phyloP scores from a whole-genome alignment of 345 rosid genomes.

The Arabidopsis thaliana region DNA sequence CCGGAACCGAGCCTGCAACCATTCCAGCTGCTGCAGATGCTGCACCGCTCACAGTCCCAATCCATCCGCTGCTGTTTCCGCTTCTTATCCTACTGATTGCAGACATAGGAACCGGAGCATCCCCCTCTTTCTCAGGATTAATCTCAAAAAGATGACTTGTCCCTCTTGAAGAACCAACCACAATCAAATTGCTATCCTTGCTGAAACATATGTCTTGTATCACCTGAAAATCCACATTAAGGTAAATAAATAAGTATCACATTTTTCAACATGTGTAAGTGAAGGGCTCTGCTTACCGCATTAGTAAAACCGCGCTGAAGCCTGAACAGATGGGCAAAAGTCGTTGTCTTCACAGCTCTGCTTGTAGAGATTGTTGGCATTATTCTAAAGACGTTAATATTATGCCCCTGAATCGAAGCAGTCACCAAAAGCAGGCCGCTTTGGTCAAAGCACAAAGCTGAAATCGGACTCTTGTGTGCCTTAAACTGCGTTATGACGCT shows the following conservation, averaged over 20 bases:
- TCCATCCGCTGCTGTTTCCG: conserved; percentile 78
- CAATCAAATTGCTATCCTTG: conserved; percentile 81
- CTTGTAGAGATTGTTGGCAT: conserved; percentile 60
- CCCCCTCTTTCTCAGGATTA: conserved; percentile 57
- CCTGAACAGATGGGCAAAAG: conserved; percentile 79
- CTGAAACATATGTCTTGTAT: conserved; percentile 95
- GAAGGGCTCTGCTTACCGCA: conserved; percentile 62
- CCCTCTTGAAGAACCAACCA: conserved; percentile 93
- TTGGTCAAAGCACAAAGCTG: conserved; percentile 92
- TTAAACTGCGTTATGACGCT: conserved; percentile 75
- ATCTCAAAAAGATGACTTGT: conserved; percentile 94
- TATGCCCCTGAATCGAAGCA: conserved; percentile 93
- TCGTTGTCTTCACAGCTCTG: conserved; percentile 48
- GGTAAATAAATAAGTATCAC: neutral
- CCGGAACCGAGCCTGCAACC: conserved; percentile 57
- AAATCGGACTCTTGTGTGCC: conserved; percentile 91
- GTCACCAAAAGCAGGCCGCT: conserved; percentile 91
- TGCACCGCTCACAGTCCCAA: conserved; percentile 74
- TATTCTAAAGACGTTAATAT: conserved; percentile 83
- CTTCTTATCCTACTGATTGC: conserved; percentile 84
- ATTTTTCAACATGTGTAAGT: neutral
- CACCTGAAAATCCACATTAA: conserved; percentile 56
- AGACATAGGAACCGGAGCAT: conserved; percentile 64
- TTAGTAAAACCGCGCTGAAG: conserved; percentile 95
- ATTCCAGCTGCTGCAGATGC: conserved; percentile 92